Evolutionary conservation across 495 filamentous ascomycete species (phyloP).

Genomic region (Neurospora discreta): DNA sequence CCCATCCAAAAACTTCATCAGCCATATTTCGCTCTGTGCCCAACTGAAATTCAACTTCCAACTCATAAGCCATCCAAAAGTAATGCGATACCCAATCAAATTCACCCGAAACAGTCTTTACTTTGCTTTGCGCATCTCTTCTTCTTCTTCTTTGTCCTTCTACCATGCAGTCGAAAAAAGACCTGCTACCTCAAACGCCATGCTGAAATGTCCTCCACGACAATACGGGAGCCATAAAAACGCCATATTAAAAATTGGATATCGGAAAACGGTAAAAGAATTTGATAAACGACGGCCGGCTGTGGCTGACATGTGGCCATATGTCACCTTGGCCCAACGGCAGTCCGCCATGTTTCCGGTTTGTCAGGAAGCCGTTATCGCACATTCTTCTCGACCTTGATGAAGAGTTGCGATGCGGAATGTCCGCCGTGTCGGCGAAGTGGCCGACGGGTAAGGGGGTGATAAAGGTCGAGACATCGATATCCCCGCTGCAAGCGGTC

Average conservation of each 20-base stretch:
- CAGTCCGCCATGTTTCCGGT: not conserved
- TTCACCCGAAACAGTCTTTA: not conserved
- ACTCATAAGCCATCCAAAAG: not conserved
- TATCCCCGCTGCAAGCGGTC: conserved; percentile 70
- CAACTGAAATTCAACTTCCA: not conserved
- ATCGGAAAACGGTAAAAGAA: not conserved
- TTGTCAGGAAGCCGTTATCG: conserved; percentile 6
- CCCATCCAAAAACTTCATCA: not conserved
- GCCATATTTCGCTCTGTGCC: not conserved
- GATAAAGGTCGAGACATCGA: conserved; percentile 59
- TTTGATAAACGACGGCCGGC: not conserved
- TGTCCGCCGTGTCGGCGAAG: conserved; percentile 34
- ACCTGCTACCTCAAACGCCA: not conserved
- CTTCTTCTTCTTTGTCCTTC: not conserved
- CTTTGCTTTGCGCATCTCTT: not conserved
- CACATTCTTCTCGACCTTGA: conserved; percentile 43
- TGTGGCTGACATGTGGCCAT: not conserved
- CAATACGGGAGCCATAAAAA: not conserved
- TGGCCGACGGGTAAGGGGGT: conserved; percentile 28
- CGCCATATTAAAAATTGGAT: not conserved
- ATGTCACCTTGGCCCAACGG: not conserved
- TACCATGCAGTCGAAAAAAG: not conserved
- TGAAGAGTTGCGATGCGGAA: conserved; percentile 55
- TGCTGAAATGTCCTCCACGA: not conserved
- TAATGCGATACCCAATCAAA: not conserved